Conservation (phyloP, 2,329 filamentous ascomycete genomes). For the Claviceps sp. region DNA sequence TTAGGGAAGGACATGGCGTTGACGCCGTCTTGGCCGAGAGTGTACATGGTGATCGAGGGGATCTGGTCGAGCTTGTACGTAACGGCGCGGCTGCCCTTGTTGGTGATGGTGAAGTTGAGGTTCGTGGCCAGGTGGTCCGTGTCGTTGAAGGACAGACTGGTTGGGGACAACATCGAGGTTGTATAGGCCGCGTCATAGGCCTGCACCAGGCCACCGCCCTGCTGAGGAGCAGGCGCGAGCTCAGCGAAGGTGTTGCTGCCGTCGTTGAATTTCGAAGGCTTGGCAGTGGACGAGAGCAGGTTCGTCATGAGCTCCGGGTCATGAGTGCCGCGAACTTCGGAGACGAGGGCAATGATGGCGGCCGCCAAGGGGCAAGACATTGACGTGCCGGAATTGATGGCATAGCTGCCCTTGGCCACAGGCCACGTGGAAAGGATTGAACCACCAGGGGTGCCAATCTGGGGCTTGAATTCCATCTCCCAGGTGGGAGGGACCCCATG, state of each 20-base stretch:
- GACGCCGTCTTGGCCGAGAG: slow-evolving; percentile 21
- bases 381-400: slow-evolving; percentile 41
- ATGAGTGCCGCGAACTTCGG: slow-evolving; percentile 33
- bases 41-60: slow-evolving; percentile 39
- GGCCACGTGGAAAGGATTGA: slow-evolving; percentile 45
- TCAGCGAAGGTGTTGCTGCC: slow-evolving; percentile 19
- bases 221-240: slow-evolving; percentile 44
- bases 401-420: slow-evolving; percentile 29
- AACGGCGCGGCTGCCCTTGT: slow-evolving; percentile 33
- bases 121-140: slow-evolving; percentile 38
- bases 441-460: slow-evolving; percentile 39
- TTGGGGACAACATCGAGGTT: slow-evolving; percentile 36
- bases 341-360: slow-evolving; percentile 39
- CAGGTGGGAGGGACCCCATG: slow-evolving; percentile 47
- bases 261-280: slow-evolving; percentile 33
- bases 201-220: slow-evolving; percentile 45
- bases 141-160: slow-evolving; percentile 49
- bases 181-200: slow-evolving; percentile 43
- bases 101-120: slow-evolving; percentile 40
- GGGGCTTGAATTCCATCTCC: slow-evolving; percentile 41
- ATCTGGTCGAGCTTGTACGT: slow-evolving; percentile 38
- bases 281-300: slow-evolving; percentile 35
- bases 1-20: slow-evolving; percentile 30
- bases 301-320: slow-evolving; percentile 36
- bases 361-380: slow-evolving; percentile 45